Evolutionary conservation across 108 stramenopile genomes (phyloP).

Genomic region (Chaetoceros muelleri): DNA sequence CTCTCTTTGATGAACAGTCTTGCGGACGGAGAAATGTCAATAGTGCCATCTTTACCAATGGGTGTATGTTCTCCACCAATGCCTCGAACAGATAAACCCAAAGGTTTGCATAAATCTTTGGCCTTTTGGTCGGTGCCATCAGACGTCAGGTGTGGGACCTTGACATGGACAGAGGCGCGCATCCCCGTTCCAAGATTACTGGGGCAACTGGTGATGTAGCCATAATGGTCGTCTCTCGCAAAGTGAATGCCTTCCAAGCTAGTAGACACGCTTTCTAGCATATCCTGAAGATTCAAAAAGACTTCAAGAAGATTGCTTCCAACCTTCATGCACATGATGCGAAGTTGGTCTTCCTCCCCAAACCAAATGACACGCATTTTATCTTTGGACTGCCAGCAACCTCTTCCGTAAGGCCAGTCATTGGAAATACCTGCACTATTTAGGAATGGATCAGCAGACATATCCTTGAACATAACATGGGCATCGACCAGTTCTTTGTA

Average conservation of each 20-base stretch:
- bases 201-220: slow-evolving; percentile 63
- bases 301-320: slow-evolving; percentile 42
- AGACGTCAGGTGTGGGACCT: slow-evolving; percentile 53
- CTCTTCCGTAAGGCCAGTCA: slow-evolving; percentile 54
- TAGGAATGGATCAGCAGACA: slow-evolving; percentile 49
- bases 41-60: slow-evolving; percentile 48
- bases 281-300: slow-evolving; percentile 34
- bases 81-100: slow-evolving; percentile 47
- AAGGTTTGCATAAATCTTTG: slow-evolving; percentile 49
- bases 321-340: slow-evolving; percentile 61
- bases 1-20: slow-evolving; percentile 42
- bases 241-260: slow-evolving; percentile 38
- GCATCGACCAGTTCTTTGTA: slow-evolving; percentile 41
- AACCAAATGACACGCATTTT: slow-evolving; percentile 49
- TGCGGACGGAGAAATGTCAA: slow-evolving; percentile 47
- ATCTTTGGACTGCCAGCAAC: slow-evolving; percentile 55
- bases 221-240: slow-evolving; percentile 33
- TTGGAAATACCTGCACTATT: slow-evolving; percentile 36
- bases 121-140: slow-evolving; percentile 51
- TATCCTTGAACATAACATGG: slow-evolving; percentile 42
- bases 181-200: slow-evolving; percentile 74
- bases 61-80: slow-evolving; percentile 63
- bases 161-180: slow-evolving; percentile 64
- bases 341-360: slow-evolving; percentile 56
- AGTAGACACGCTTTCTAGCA: slow-evolving; percentile 27